Percentiles rank a stretch among this genome's conserved stretches.
Conservation (phyloP, 352 stramenopile species). For the Globisporangium cederbergense region DNA sequence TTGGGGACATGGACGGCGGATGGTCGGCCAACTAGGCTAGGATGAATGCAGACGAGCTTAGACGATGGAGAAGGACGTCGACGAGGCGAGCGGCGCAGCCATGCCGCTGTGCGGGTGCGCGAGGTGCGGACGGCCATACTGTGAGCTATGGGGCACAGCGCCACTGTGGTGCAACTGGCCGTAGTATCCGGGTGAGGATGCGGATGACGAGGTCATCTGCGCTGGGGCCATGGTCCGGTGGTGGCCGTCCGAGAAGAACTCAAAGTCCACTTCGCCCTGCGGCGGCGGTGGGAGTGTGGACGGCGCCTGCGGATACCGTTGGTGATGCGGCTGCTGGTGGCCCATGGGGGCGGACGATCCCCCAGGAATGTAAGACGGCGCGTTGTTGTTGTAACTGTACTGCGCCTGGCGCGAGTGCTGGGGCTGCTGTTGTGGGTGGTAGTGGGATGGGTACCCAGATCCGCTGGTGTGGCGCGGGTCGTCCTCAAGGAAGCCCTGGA, state of each 20-base stretch:
- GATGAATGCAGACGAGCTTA: background rate
- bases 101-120: slow-evolving; percentile 18
- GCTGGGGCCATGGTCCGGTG: background rate
- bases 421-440: slow-evolving; percentile 21
- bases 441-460: slow-evolving; percentile 20
- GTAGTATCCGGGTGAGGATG: slow-evolving; percentile 2
- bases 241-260: slow-evolving; percentile 23
- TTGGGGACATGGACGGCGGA: background rate
- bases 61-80: slow-evolving; percentile 14
- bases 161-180: background rate
- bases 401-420: slow-evolving; percentile 16
- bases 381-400: slow-evolving; percentile 6
- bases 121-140: slow-evolving; percentile 18
- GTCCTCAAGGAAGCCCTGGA: slow-evolving; percentile 72
- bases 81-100: slow-evolving; percentile 6
- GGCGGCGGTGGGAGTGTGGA: slow-evolving; percentile 18
- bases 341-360: slow-evolving; percentile 1
- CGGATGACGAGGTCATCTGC: background rate
- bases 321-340: slow-evolving; percentile 24
- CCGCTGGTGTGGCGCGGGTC: slow-evolving; percentile 28
- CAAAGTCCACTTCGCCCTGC: slow-evolving; percentile 25
- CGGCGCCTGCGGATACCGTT: slow-evolving; percentile 18
- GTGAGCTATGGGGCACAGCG: slow-evolving; percentile 1
- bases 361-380: slow-evolving; percentile 4
- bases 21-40: background rate